Evolutionary conservation across 2,329 filamentous ascomycete genomes (phyloP).

Genomic region (Hyphodiscus sp.): DNA sequence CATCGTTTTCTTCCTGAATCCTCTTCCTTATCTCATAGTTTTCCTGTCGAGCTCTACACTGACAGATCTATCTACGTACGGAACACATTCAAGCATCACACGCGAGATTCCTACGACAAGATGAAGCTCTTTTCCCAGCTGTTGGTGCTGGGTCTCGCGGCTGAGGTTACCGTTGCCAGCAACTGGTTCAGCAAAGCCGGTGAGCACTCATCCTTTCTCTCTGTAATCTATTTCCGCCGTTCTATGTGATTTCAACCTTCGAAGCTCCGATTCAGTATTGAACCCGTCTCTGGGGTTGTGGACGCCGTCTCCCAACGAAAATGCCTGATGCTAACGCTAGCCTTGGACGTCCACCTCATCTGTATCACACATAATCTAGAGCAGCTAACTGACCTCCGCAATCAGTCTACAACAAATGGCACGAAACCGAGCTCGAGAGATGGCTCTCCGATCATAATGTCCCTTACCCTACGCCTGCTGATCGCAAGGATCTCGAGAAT

Average conservation of each 20-base stretch:
- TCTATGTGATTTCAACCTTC: neutral
- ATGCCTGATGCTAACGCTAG: too few species aligned
- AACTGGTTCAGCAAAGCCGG: conserved; percentile 83
- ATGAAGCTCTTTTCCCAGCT: conserved; percentile 76
- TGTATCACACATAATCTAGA: neutral
- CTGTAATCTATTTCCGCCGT: conserved; percentile 10
- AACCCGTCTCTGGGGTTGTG: neutral
- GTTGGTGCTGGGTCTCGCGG: conserved; percentile 65
- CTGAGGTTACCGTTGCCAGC: conserved; percentile 63
- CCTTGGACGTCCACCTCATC: too few species aligned
- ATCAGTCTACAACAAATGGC: conserved; percentile 96
- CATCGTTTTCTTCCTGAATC: neutral
- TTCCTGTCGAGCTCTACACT: neutral
- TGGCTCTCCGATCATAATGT: conserved; percentile 93
- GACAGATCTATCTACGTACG: neutral
- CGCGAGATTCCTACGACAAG: conserved; percentile 23
- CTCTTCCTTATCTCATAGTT: neutral
- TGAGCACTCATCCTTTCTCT: conserved; percentile 39
- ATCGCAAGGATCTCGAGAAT: conserved; percentile 90
- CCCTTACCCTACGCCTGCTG: conserved; percentile 81
- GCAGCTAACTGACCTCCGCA: conserved; percentile 10
- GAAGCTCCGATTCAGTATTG: neutral
- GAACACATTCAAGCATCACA: neutral
- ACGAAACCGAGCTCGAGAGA: conserved; percentile 92
- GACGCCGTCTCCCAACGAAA: too few species aligned